Base-by-base conservation (phyloP, 108 stramenopile species). In the Stephanodiscus triporus region DNA sequence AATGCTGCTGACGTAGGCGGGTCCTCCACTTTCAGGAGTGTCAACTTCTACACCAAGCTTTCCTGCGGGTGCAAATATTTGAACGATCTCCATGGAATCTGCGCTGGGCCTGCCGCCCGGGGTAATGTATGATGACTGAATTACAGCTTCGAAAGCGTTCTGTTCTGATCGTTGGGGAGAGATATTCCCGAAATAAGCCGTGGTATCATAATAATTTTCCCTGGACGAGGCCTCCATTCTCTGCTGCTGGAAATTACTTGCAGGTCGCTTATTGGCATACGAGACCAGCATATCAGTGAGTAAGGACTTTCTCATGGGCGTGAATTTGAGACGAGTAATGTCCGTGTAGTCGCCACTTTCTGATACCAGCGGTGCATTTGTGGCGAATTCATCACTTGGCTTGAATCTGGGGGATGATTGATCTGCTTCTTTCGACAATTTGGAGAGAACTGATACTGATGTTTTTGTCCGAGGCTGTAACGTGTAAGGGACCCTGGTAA, bases 1-100 rank as follows among this genome's bases (percentile, higher is more conserved):
- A n/a, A 92, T 78, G 22, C 73, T 67, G 45, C 80, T 75, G 5
- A 92, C 85, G 13, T 88, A 78, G 8, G 88, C 84, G 23, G 58
- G 47, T 17, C 70, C 58, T 45, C 57, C 59, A 16, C 9, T 14
- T 50, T 23, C 43, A 29, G 53, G 8, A 38, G 27, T 68, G 23
- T 73, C 73, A 11, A 73, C 40, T 13, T 40, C 54, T 6, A 73
- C 51, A 11, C 73, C 73, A 66, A 73, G 73, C 51, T 73, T 73
- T 9, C 73, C 73, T 14, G 66, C 22, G 6, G 73, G 73, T 14
- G 66, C 66, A 54, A 73, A 24, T 16, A 73, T 61, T 57, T 57
- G 56, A 19, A 42, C 30, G 4, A 61, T 20, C 43, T 38, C 37
- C 22, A 38, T 38, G 6, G 60, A 0, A 19, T 42, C 36, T 61